Percentiles rank a stretch among this genome's conserved stretches.
Conservation (phyloP, 2,329 filamentous ascomycete genomes). For the Dothistroma pini region DNA sequence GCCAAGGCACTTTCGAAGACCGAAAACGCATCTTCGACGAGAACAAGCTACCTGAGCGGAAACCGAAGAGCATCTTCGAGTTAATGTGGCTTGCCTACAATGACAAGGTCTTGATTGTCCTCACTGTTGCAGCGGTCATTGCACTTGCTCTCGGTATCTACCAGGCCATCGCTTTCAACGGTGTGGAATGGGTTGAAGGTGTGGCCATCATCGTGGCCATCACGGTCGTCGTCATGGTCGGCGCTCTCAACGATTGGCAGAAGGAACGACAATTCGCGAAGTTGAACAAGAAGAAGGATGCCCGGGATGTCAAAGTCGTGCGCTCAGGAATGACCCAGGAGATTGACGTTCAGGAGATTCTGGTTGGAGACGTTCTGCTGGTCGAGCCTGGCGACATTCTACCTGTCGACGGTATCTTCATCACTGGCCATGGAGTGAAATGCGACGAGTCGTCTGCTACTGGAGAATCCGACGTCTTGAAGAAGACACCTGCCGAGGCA, state of each 20-base stretch:
- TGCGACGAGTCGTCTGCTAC: constrained; percentile 74
- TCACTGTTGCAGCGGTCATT: constrained; percentile 68
- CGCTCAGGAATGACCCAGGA: constrained; percentile 69
- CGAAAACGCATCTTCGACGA: constrained; percentile 67
- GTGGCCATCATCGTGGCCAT: constrained; percentile 76
- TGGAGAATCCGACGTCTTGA: constrained; percentile 69
- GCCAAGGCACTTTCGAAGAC: constrained; percentile 50
- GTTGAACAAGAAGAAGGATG: constrained; percentile 74
- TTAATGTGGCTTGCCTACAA: constrained; percentile 80
- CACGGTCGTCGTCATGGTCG: constrained; percentile 69
- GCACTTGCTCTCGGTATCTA: constrained; percentile 73
- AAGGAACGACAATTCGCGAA: constrained; percentile 79
- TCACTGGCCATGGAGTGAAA: constrained; percentile 64
- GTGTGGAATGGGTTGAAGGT: constrained; percentile 77
- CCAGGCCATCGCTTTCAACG: constrained; percentile 54
- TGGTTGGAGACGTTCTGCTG: constrained; percentile 70
- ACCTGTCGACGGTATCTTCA: constrained; percentile 68
- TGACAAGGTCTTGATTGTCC: constrained; percentile 71
- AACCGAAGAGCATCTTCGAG: constrained; percentile 65
- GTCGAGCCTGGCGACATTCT: constrained; percentile 71
- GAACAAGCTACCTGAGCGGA: constrained; percentile 66
- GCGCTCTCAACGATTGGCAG: constrained; percentile 77
- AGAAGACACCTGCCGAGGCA: constrained; percentile 62
- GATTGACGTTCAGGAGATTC: constrained; percentile 66
- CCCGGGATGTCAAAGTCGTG: constrained; percentile 68